Evolutionary conservation across 108 stramenopile genomes (phyloP).

Genomic region (Nitzschia palea): DNA sequence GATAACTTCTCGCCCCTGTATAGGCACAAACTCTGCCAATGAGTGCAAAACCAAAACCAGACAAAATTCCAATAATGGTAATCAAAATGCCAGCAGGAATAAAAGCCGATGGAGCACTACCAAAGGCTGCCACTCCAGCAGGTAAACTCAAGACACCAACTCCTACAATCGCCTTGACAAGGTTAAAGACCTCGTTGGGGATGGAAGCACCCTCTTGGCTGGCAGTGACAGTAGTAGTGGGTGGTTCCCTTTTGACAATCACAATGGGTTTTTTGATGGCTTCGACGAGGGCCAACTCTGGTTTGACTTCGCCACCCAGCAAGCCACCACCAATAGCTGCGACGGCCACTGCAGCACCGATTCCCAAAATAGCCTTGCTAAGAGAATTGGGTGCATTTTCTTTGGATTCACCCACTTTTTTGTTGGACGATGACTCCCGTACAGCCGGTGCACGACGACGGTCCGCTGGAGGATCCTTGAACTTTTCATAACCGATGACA

Average conservation of each 20-base stretch:
- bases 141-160: slow-evolving; percentile 91
- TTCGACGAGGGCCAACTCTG: slow-evolving; percentile 18
- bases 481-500: slow-evolving; percentile 26
- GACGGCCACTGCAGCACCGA: slow-evolving; percentile 16
- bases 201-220: slow-evolving; percentile 54
- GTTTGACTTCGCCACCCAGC: slow-evolving; percentile 4
- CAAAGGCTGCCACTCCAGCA: slow-evolving; percentile 92
- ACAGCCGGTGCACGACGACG: not conserved
- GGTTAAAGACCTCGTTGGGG: slow-evolving; percentile 78
- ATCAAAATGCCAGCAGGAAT: slow-evolving; percentile 80
- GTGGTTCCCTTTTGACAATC: not conserved
- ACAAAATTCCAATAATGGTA: slow-evolving; percentile 73
- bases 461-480: slow-evolving; percentile 11
- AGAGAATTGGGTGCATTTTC: slow-evolving; percentile 1
- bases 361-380: slow-evolving; percentile 17
- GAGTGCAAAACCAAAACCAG: slow-evolving; percentile 88
- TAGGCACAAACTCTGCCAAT: slow-evolving; percentile 82
- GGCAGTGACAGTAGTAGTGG: not conserved
- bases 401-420: not conserved
- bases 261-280: slow-evolving; percentile 18
- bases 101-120: slow-evolving; percentile 77
- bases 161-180: slow-evolving; percentile 92
- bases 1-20: slow-evolving; percentile 79
- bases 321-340: slow-evolving; percentile 15
- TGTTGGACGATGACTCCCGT: not conserved